Evolutionary conservation across 345 rosid species (phyloP).

Genomic region (Eucalyptus curtisii): DNA sequence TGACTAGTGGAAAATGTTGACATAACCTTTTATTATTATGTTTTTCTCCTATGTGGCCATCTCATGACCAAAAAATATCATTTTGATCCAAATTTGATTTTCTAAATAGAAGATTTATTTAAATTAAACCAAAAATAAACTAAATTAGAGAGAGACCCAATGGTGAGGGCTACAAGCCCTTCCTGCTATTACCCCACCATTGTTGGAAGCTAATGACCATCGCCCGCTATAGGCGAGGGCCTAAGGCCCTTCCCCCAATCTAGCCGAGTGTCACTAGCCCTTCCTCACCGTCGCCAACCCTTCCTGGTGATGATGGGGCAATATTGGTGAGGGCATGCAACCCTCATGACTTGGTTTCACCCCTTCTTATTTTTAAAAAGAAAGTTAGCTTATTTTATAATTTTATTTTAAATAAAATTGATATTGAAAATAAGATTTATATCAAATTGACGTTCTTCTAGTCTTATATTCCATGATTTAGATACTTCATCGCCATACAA

Average conservation of each 20-base stretch:
- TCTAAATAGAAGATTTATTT: too few species aligned
- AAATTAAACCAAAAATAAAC: too few species aligned
- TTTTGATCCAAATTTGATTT: too few species aligned
- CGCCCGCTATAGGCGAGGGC: accelerated
- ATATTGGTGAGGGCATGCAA: accelerated
- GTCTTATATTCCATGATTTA: background rate
- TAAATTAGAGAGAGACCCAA: background rate
- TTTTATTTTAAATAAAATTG: too few species aligned
- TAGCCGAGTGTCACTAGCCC: accelerated
- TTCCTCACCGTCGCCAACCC: accelerated
- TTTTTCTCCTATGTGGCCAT: background rate
- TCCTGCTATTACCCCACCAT: accelerated
- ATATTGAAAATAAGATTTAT: background rate
- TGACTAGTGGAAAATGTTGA: accelerated
- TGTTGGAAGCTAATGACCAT: accelerated
- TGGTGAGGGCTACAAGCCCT: background rate
- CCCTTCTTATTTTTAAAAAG: too few species aligned
- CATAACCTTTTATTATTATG: too few species aligned
- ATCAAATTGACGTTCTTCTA: background rate
- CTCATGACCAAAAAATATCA: background rate
- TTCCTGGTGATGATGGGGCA: accelerated
- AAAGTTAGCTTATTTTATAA: too few species aligned
- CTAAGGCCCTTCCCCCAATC: accelerated
- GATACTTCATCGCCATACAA: accelerated
- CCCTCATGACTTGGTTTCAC: background rate